Base-by-base conservation (phyloP, 176 grass and related monocot genomes). In the Leersia perrieri region DNA sequence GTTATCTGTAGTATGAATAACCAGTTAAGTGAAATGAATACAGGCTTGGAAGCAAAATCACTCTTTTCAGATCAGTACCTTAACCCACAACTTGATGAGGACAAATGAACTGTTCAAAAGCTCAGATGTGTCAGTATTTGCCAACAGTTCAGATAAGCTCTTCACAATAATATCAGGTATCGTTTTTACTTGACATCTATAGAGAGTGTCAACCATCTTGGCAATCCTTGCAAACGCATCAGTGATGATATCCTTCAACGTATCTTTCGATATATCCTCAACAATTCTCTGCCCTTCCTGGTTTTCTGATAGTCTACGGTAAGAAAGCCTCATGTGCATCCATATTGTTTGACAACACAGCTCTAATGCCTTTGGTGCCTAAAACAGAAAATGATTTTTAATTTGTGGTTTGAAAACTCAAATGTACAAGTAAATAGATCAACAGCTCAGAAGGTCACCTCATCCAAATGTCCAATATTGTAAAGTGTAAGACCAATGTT, bases 61-160 rank as follows among this genome's bases (percentile, higher is more conserved):
- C 40, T 66, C 1, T 76, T 68, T 47, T 64, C n/a, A 27, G 7
- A 38, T 77, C 5, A 73, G 20, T 81, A 98, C 95, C 95, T 98
- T 98, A 80, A 93, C 88, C 95, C 92, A 98, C 57, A 81, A 69
- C 66, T 91, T 83, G 74, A 94, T 71, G 71, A 98, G 91, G 60
- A 47, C 45, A 31, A 89, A 91, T 68, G 81, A 87, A 23, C 88
- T 74, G 70, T 78, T 79, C 11, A 70, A 70, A 76, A 79, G 68
- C 74, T 74, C 73, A 38, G 78, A 66, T 22, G 74, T 75, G 71
- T 79, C 60, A 36, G 49, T 81, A 84, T 79, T 38, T 49, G 36
- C 34, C 76, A 87, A 80, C 34, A 94, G 28, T 82, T 89, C 42
- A 87, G 67, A 83, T 30, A 98, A 86, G 87, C 85, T 94, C 71